These are phyloP conservation scores for Ascochyta rabiei DNA, from an alignment of 2,329 filamentous ascomycete genomes.

Conservation along the genomic window DNA sequence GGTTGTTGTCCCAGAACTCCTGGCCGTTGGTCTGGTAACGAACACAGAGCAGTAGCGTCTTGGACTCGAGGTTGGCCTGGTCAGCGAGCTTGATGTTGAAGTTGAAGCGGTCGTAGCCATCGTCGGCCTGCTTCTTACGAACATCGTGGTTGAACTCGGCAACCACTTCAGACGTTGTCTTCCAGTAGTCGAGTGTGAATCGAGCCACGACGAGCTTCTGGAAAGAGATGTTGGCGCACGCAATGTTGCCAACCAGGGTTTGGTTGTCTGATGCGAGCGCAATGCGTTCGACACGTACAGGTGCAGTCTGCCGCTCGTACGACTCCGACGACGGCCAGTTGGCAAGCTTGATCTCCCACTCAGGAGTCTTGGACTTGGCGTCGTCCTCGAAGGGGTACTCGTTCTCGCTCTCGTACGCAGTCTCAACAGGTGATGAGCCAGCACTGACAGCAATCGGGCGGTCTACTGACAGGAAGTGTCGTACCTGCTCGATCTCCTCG, in stretches of 20 bases:
- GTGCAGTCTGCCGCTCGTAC: constrained; percentile 65
- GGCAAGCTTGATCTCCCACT: constrained; percentile 85
- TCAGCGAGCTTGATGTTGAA: constrained; percentile 95
- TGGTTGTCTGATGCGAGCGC: constrained; percentile 90
- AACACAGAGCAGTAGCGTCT: constrained; percentile 91
- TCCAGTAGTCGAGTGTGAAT: constrained; percentile 98
- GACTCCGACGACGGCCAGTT: constrained; percentile 77
- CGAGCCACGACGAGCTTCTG: constrained; percentile 87
- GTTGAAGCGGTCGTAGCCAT: constrained; percentile 84
- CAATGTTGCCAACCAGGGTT: constrained; percentile 80
- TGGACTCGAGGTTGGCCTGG: constrained; percentile 86
- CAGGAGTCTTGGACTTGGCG: constrained; percentile 57
- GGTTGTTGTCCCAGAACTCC: constrained; percentile 97
- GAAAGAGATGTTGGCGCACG: constrained; percentile 87
- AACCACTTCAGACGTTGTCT: constrained; percentile 91
- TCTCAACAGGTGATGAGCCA: constrained; percentile 87
- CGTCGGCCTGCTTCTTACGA: constrained; percentile 66
- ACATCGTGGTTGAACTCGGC: constrained; percentile 88
- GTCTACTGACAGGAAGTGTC: constrained; percentile 94
- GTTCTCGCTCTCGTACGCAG: constrained; percentile 78
- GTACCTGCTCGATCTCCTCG: constrained; percentile 91
- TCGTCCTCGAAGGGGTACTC: constrained; percentile 83
- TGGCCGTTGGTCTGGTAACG: constrained; percentile 83
- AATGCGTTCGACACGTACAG: constrained; percentile 83
- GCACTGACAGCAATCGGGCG: constrained; percentile 95